Evolutionary conservation across 352 stramenopile genomes (phyloP).

Genomic region (Globisporangium radiosum): DNA sequence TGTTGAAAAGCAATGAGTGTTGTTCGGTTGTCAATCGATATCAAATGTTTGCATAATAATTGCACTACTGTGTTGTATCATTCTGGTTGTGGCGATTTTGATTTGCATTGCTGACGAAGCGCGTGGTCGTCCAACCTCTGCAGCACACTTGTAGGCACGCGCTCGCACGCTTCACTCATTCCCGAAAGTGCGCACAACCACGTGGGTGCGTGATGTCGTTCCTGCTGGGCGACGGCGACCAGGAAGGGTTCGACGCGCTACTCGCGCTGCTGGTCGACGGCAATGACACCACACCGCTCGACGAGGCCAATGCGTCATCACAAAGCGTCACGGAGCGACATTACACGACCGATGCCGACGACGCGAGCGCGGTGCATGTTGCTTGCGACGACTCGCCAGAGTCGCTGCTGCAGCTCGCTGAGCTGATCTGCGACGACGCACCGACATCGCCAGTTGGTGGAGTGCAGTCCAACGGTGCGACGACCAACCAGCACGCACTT

Average conservation of each 20-base stretch:
- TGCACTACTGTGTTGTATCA: too few relatives aligned
- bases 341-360: neutral
- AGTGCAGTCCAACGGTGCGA: too few relatives aligned
- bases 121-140: too few relatives aligned
- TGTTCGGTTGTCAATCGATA: too few relatives aligned
- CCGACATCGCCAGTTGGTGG: neutral
- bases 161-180: too few relatives aligned
- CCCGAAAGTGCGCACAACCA: neutral
- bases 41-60: too few relatives aligned
- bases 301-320: neutral
- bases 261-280: neutral
- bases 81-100: too few relatives aligned
- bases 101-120: too few relatives aligned
- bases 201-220: neutral
- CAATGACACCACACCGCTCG: neutral
- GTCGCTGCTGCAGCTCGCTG: neutral
- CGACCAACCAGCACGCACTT: too few relatives aligned
- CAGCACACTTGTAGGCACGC: too few relatives aligned
- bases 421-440: neutral
- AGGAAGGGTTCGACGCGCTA: neutral
- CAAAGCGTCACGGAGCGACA: too few relatives aligned
- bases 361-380: neutral
- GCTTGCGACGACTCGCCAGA: neutral
- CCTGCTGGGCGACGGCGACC: neutral
- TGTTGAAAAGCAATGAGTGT: too few relatives aligned